phyloP scores from a whole-genome alignment of 305 asterid genomes.

The Rubia occidens region DNA sequence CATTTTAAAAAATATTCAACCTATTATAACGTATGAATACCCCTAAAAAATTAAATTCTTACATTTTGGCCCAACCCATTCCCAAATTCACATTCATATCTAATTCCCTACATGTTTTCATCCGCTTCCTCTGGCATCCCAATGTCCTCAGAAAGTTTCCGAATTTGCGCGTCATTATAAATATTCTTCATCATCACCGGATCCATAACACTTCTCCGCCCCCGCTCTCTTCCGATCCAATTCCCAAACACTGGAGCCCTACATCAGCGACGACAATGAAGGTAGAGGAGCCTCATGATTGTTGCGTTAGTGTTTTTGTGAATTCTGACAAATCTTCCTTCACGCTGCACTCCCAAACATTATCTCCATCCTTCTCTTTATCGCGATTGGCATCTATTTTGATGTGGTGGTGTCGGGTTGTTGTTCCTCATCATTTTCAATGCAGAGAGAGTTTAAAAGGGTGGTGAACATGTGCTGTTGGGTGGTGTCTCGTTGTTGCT shows the following conservation, averaged over 20 bases:
- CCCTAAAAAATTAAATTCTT: no score
- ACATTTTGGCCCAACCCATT: background rate
- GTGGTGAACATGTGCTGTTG: no score
- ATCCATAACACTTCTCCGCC: background rate
- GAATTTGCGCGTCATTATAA: constrained; percentile 26
- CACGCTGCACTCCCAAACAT: constrained; percentile 45
- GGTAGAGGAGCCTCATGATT: constrained; percentile 72
- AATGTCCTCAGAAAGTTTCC: constrained; percentile 18
- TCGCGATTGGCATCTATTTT: background rate
- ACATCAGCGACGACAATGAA: constrained; percentile 4
- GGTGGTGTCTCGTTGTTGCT: no score
- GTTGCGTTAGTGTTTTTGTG: constrained; percentile 60
- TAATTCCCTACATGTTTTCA: no score
- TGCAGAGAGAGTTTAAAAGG: no score
- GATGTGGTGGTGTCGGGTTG: background rate
- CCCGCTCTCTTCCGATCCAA: constrained; percentile 23
- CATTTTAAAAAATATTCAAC: no score
- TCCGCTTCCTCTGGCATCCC: constrained; percentile 13
- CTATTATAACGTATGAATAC: no score
- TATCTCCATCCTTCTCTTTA: background rate
- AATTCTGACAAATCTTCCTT: constrained; percentile 79
- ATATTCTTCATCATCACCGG: constrained; percentile 22
- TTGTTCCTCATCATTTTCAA: constrained; percentile 19
- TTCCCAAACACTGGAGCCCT: constrained; percentile 19
- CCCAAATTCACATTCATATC: constrained; percentile 31